Base-by-base conservation (phyloP, 345 rosid genomes). In the Citrus trifoliata region DNA sequence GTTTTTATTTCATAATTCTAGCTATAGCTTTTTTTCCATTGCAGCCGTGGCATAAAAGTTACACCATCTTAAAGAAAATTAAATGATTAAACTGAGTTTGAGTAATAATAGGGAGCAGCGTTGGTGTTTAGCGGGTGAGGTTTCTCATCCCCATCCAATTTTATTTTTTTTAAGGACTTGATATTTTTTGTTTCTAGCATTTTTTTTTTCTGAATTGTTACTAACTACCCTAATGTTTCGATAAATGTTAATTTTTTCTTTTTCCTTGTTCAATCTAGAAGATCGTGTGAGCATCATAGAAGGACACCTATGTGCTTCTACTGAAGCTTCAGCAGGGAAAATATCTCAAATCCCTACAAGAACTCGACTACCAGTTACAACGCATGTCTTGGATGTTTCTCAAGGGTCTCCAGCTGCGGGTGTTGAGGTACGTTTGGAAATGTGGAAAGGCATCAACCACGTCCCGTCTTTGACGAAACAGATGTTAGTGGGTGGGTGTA, bases 361-460 rank as follows among this genome's bases (percentile, higher is more conserved):
- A 82, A 85, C 84, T 24, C 92, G 97, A 35, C 97, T 94, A 25
- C 99, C 98, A 19, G 91, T 96, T 80, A 93, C 98, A 9, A 91
- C 98, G 42, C 99, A 96, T 85, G 92, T 96, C 33, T 87, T 96
- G 79, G 98, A 96, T 84, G 93, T 93, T 80, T 89, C 98, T 37
- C 85, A 82, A 67, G 99, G 98, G 40, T 76, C 85, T 78, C 98
- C 98, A 18, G 99, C 93, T 75, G 86, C 87, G 63, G 99, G 92
- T 33, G 74, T 94, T 80, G 97, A 94, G 79, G 90, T 96, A 38
- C 70, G 61, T 53, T 76, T 96, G 80, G 97, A 96, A 74, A 87
- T 88, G 80, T 94, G 98, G 98, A 83, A 78, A 56, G 89, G 91
- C 78, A 56, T 32, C 82, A 75, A 30, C 67, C 85, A 30, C 78